Conservation (phyloP, 805 yeast species). For the Pichia ethanolica region DNA sequence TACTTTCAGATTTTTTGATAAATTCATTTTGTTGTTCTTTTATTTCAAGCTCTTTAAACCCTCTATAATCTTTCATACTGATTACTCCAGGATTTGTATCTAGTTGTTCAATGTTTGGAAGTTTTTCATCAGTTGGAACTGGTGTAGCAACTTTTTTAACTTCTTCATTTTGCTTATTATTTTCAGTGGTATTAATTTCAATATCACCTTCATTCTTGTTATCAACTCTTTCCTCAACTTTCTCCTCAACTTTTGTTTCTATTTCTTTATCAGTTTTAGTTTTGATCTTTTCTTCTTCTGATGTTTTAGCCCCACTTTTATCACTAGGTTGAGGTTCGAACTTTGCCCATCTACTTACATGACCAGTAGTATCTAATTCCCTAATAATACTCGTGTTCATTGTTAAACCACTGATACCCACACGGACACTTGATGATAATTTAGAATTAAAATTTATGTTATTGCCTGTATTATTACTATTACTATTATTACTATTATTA, state of each 20-base stretch:
- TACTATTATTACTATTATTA: neutral
- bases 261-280: too few species aligned
- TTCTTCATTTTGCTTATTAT: too few species aligned
- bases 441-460: neutral
- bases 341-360: constrained; percentile 7
- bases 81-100: constrained; percentile 10
- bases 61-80: constrained; percentile 8
- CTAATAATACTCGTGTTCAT: constrained; percentile 22
- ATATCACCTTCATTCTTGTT: too few species aligned
- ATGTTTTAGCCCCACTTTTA: too few species aligned
- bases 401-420: constrained; percentile 19
- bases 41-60: constrained; percentile 4
- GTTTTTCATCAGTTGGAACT: neutral
- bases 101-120: constrained; percentile 5
- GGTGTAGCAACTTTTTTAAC: too few species aligned
- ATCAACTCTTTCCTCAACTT: too few species aligned
- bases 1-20: constrained; percentile 11
- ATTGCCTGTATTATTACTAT: neutral
- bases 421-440: constrained; percentile 8
- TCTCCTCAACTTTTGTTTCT: too few species aligned
- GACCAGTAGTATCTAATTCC: constrained; percentile 20
- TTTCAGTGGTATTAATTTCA: too few species aligned
- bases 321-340: constrained; percentile 9
- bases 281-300: too few species aligned
- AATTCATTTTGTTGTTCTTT: constrained; percentile 10